Conservation (phyloP, 2,329 filamentous ascomycete genomes). For the Fusarium algeriense region DNA sequence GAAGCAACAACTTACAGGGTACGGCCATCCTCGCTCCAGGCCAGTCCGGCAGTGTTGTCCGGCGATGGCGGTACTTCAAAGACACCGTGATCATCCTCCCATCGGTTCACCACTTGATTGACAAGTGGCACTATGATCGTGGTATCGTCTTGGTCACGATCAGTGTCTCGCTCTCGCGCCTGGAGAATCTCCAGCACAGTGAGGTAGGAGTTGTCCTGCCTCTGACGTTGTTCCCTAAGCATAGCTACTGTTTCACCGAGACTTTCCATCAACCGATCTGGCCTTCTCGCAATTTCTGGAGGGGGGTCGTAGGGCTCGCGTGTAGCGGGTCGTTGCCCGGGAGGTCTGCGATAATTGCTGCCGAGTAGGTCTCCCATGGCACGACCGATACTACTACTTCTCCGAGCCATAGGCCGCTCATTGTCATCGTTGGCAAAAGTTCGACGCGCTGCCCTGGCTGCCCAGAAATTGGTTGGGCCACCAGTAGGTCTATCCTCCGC, state of each 20-base stretch:
- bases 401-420: slow-evolving; percentile 51
- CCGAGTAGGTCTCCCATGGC: slow-evolving; percentile 55
- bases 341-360: slow-evolving; percentile 52
- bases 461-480: slow-evolving; percentile 22
- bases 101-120: slow-evolving; percentile 54
- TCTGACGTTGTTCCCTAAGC: slow-evolving; percentile 53
- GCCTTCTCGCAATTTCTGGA: slow-evolving; percentile 36
- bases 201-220: slow-evolving; percentile 53
- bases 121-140: slow-evolving; percentile 54
- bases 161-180: slow-evolving; percentile 49
- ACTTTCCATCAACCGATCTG: slow-evolving; percentile 52
- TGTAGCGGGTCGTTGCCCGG: slow-evolving; percentile 51
- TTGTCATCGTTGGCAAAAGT: slow-evolving; percentile 42
- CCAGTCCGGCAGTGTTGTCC: slow-evolving; percentile 71
- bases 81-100: slow-evolving; percentile 58
- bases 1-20: slow-evolving; percentile 63
- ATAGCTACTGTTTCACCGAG: slow-evolving; percentile 54
- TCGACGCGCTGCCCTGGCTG: slow-evolving; percentile 29
- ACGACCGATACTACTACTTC: slow-evolving; percentile 54
- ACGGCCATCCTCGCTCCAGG: slow-evolving; percentile 72
- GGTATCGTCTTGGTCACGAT: slow-evolving; percentile 53
- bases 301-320: slow-evolving; percentile 46
- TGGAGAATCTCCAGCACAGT: slow-evolving; percentile 56
- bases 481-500: slow-evolving; percentile 34
- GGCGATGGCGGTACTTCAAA: slow-evolving; percentile 61